phyloP scores from a whole-genome alignment of 139 green algal genomes.

The Raphidocelis subcapitata region DNA sequence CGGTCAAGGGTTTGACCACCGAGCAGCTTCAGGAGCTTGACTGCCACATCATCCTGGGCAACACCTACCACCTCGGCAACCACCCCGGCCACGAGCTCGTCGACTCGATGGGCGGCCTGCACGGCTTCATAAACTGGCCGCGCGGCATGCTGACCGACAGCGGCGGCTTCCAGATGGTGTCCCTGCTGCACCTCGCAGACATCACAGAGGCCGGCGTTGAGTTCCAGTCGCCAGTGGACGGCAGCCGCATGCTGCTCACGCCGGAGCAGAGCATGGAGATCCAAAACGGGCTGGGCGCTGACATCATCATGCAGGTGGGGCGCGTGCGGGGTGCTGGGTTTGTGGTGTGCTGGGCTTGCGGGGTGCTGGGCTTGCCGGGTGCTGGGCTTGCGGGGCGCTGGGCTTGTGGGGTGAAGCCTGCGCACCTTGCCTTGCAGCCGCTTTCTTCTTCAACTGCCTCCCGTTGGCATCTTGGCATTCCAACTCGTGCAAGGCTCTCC shows the following conservation, averaged over 20 bases:
- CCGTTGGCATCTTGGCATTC: no score
- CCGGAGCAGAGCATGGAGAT: constrained; percentile 92
- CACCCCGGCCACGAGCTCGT: constrained; percentile 75
- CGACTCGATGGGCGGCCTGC: constrained; percentile 79
- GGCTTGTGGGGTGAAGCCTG: no score
- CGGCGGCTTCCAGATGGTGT: constrained; percentile 85
- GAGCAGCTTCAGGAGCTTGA: constrained; percentile 74
- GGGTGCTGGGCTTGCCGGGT: no score
- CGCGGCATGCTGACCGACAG: constrained; percentile 69
- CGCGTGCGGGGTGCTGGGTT: no score
- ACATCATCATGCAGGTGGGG: constrained; percentile 41
- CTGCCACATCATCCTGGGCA: constrained; percentile 93
- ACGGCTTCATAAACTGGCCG: constrained; percentile 91
- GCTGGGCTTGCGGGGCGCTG: no score
- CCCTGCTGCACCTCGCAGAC: constrained; percentile 84
- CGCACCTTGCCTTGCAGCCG: no score
- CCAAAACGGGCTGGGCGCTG: constrained; percentile 76
- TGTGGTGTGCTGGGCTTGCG: no score
- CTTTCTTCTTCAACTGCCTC: no score
- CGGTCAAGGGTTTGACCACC: constrained; percentile 85
- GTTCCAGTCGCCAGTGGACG: constrained; percentile 84
- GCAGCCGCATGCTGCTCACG: constrained; percentile 90
- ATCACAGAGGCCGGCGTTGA: constrained; percentile 90
- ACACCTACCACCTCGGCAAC: constrained; percentile 89
- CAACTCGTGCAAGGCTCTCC: no score